Evolutionary conservation across 306 rosid genomes (phyloP), one percentile per base, ranked within the genome.

Genomic region (Sphenostylis stenocarpa): DNA sequence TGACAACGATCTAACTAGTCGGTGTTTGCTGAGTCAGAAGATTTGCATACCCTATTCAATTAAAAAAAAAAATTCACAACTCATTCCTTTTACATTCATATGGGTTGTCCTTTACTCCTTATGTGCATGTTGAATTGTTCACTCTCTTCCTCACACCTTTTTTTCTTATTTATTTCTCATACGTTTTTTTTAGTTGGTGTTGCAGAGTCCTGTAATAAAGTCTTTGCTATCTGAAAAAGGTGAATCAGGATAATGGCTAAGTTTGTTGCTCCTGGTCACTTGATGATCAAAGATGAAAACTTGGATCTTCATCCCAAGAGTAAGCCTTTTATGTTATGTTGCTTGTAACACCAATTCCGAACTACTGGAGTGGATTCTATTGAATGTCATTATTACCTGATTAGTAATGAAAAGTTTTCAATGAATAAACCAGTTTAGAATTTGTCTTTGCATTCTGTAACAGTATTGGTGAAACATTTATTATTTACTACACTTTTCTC

Each of bases 201-300:
- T 66, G 61, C 81, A 73, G 84, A 41, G 21, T 45, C 10, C 23
- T 55, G 58, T 75, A 12, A 10, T 28, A 16, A 45, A 39, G 45
- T 44, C 49, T 53, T 11, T 34, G 29, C 48, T 53, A 49, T 58
- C 41, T 44, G 53, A 57, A 33, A 38, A 7, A 66, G 31, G 75
- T 29, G 61, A 24, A 36, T 34, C 31, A 21, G 75, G 64, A 67
- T 60, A 70, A 86, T 88, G 91, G 82, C 89, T 15, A 78, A 68
- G 34, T 65, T 15, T 75, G 76, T 70, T 21, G 70, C 79, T 69
- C 83, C 67, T 7, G 75, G 83, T 31, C 75, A 53, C 76, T 80
- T 85, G 41, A 75, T 77, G 39, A 87, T 85, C 38, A 81, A 85
- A 67, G 78, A 85, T 63, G 89, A 88, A 69, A 85, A 88, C 82